These are phyloP conservation scores for Thermomyces lanuginosus DNA, from an alignment of 2,329 filamentous ascomycete species.

Conservation along the genomic window DNA sequence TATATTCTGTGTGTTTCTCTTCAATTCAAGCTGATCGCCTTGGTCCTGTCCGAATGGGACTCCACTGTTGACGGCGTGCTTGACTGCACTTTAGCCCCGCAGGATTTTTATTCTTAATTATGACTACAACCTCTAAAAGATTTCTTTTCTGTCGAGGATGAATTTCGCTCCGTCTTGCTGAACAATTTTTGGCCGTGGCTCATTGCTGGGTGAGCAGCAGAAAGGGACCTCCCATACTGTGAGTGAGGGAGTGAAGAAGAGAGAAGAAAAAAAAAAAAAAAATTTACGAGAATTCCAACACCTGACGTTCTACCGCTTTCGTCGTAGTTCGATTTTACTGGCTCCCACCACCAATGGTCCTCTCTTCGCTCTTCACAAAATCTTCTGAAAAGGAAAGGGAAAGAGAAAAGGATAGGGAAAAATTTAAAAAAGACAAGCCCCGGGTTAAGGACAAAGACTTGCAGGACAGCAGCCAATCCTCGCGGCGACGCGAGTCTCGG, in stretches of 20 bases:
- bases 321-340: constrained; percentile 19
- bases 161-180: no score
- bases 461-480: neutral
- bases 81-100: no score
- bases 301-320: constrained; percentile 27
- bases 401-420: constrained; percentile 8
- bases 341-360: constrained; percentile 17
- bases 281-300: neutral
- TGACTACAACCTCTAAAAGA: no score
- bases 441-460: constrained; percentile 3
- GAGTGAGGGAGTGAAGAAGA: neutral
- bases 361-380: constrained; percentile 25
- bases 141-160: no score
- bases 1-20: no score
- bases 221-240: no score
- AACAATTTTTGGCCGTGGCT: no score
- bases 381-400: constrained; percentile 13
- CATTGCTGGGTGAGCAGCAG: no score
- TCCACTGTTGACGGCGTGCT: no score
- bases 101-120: no score
- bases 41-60: no score
- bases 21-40: no score
- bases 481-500: constrained; percentile 1
- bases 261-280: constrained; percentile 1
- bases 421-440: constrained; percentile 10